A percentile compares a stretch with the other conserved stretches of the same genome.
These are phyloP conservation scores for Thalia dealbata DNA, from an alignment of 176 grass and related monocot species.

Conservation along the genomic window DNA sequence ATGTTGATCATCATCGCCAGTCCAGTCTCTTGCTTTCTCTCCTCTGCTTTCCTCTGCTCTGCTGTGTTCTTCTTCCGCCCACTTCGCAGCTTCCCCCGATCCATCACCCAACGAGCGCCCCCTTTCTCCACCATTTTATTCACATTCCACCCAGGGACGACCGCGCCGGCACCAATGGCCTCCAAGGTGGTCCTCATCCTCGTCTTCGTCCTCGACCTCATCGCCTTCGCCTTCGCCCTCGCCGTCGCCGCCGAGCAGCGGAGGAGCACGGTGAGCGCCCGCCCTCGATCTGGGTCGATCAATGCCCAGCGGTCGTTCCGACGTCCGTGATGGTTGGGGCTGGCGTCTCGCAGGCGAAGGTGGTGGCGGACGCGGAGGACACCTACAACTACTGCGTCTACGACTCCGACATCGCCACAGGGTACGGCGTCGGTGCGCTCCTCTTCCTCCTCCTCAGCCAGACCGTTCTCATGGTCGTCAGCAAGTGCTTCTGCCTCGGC, in stretches of 20 bases:
- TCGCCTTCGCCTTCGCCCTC: conserved; percentile 82
- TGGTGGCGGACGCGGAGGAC: conserved; percentile 9
- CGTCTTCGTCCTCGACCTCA: conserved; percentile 60
- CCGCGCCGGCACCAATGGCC: conserved; percentile 24
- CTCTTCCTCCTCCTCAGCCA: conserved; percentile 18
- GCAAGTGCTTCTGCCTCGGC: conserved; percentile 5
- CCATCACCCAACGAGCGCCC: background rate
- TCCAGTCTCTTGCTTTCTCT: no score
- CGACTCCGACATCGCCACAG: conserved; percentile 16
- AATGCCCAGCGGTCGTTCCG: no score
- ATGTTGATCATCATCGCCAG: no score
- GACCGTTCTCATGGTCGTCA: conserved; percentile 4
- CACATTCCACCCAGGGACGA: background rate
- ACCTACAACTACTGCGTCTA: conserved; percentile 15
- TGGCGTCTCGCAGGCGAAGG: background rate
- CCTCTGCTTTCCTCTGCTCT: no score
- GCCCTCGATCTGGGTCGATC: no score
- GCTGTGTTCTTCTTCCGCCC: background rate
- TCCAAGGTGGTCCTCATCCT: conserved; percentile 53
- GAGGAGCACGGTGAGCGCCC: conserved; percentile 46
- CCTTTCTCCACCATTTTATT: background rate
- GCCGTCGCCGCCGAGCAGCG: conserved; percentile 91
- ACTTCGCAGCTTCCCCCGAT: background rate
- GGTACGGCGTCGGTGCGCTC: conserved; percentile 13
- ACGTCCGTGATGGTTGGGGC: background rate